Conservation (phyloP, 2,329 filamentous ascomycete species). For the Colletotrichum shisoi region DNA sequence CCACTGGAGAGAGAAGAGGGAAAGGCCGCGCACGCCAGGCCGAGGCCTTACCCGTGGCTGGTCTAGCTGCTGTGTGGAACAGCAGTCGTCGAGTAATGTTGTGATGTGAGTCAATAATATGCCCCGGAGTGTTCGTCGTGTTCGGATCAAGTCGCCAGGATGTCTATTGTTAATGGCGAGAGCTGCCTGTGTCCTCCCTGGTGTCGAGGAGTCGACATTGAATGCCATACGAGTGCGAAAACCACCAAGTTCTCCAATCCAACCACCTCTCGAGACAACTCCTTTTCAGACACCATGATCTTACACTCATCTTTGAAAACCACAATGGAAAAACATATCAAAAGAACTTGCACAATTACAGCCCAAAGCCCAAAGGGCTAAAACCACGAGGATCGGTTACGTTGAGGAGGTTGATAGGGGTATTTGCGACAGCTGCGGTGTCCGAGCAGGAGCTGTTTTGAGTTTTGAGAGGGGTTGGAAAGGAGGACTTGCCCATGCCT, state of each 20-base stretch:
- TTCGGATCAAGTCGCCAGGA: slow-evolving; percentile 16
- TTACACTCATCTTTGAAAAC: too few relatives aligned
- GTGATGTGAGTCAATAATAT: slow-evolving; percentile 22
- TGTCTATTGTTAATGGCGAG: neutral
- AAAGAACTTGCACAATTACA: too few relatives aligned
- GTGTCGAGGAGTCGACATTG: neutral
- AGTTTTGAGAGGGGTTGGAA: neutral
- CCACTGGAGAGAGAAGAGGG: slow-evolving; percentile 18
- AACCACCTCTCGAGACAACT: too few relatives aligned
- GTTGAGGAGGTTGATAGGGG: too few relatives aligned
- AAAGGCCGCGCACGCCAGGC: slow-evolving; percentile 30
- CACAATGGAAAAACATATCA: too few relatives aligned
- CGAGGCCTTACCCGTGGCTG: slow-evolving; percentile 22
- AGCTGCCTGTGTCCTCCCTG: slow-evolving; percentile 9
- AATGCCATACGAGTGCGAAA: neutral
- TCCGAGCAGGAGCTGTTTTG: neutral
- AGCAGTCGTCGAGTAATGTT: slow-evolving; percentile 24
- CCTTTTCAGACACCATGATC: too few relatives aligned
- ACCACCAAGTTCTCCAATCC: neutral
- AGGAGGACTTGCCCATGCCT: neutral
- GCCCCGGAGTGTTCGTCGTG: slow-evolving; percentile 17
- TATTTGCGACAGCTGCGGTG: neutral
- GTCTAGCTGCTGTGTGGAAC: slow-evolving; percentile 14
- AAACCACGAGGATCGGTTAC: too few relatives aligned
- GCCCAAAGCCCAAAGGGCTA: too few relatives aligned